Evolutionary conservation across 2,329 filamentous ascomycete genomes (phyloP), one percentile per base, ranked within the genome.

Genomic region (Chalara sp.): DNA sequence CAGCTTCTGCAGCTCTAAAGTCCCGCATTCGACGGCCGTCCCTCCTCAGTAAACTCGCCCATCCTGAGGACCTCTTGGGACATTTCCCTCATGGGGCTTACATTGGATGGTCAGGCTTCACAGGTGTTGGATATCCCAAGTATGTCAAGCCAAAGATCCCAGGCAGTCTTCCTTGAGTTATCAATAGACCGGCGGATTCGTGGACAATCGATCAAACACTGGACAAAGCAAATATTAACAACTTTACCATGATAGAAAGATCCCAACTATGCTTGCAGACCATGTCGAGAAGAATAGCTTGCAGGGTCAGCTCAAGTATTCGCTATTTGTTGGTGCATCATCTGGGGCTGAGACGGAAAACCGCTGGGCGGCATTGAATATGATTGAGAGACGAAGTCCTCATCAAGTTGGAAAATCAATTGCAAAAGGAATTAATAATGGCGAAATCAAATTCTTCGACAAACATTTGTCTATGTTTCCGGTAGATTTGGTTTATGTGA

Each of bases 391-490:
- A 51, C 80, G 89, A 51, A 80, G 81, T 60, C 89, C 89, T 50
- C 89, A 95, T 71, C 89, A 95, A 67, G 89, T 95, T 54, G 89
- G 89, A 65, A 95, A 95, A 74, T 79, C 87, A 53, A 95, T 95
- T 58, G 81, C 89, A 54, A 92, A 89, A 74, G 89, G 89, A 7
- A 95, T 95, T 72, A 95, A 95, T 68, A 83, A 85, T 61, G 89
- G 89, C 42, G 78, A 85, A 59, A 95, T 95, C 71, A 83, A 92
- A 56, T 95, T 95, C 71, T 95, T 95, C 66, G 89, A 95, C 68
- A 95, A 95, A 74, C 89, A 95, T 72, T 68, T 95, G 65, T 90
- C 85, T 70, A 95, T 95, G 89, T 95, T 95, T 67, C 89, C 89
- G 4, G 79, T 84, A 39, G 89, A 95, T 66, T 74, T 95, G 57